phyloP scores from a whole-genome alignment of 106 monocot species.

The Narthecium ossifragum region DNA sequence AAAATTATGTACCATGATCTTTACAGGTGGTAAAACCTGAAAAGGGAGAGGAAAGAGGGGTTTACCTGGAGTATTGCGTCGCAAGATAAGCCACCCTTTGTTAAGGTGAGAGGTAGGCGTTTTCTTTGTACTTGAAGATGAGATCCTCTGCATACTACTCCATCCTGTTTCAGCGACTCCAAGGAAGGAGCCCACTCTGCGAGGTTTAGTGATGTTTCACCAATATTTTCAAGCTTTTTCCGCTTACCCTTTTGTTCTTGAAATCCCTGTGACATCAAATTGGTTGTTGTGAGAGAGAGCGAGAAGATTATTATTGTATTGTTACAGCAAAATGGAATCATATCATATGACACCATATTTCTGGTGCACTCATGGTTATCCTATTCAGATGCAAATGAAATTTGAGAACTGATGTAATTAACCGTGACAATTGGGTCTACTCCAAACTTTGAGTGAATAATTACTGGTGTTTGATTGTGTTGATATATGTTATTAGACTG shows the following conservation, averaged over 20 bases:
- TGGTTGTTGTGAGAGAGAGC: too few species aligned
- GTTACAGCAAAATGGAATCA: too few species aligned
- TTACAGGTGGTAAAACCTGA: too few species aligned
- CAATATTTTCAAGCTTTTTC: conserved; percentile 26
- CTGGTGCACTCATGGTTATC: neutral
- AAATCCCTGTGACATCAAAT: conserved; percentile 23
- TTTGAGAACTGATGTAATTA: neutral
- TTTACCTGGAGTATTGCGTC: conserved; percentile 40
- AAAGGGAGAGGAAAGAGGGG: neutral
- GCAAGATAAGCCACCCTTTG: conserved; percentile 10
- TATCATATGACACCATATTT: neutral
- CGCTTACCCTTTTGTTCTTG: conserved; percentile 12
- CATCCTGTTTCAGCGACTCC: neutral
- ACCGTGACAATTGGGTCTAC: neutral
- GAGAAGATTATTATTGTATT: too few species aligned
- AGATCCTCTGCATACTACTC: conserved; percentile 13
- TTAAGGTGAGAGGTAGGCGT: conserved; percentile 24
- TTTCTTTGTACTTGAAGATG: conserved; percentile 16
- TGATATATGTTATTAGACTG: too few species aligned
- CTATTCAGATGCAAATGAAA: neutral
- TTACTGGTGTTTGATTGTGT: too few species aligned
- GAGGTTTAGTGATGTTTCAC: conserved; percentile 25
- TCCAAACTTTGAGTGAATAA: neutral
- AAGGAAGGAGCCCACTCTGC: conserved; percentile 24
- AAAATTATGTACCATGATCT: too few species aligned